A percentile compares a stretch with the other conserved stretches of the same genome.
Conservation (phyloP, 257 asterid genomes). For the Solanum sparsipilum region DNA sequence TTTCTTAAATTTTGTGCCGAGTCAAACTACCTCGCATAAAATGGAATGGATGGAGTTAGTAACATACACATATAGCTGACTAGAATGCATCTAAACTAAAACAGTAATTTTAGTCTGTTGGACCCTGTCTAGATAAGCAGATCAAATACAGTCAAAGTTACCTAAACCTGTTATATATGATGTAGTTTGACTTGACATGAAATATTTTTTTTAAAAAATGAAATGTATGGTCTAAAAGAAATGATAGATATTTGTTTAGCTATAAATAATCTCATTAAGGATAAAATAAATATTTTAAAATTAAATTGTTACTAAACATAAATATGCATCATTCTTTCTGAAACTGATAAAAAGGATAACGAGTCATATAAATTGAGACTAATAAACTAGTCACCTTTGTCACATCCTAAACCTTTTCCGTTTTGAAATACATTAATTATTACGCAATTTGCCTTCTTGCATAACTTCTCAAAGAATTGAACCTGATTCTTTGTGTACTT, state of each 20-base stretch:
- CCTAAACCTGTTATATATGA: no score
- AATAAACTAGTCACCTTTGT: neutral
- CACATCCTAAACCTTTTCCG: neutral
- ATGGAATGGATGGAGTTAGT: neutral
- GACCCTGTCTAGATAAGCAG: neutral
- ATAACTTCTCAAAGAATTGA: neutral
- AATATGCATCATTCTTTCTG: neutral
- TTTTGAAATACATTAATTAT: neutral
- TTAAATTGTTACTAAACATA: no score
- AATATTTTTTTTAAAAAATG: no score
- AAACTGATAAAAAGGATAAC: no score
- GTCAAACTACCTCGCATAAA: no score
- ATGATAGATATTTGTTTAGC: no score
- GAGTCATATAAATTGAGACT: neutral
- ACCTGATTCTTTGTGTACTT: neutral
- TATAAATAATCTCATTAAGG: neutral
- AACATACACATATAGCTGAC: neutral
- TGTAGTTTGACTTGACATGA: neutral
- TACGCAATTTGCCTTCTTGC: neutral
- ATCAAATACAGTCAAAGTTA: neutral
- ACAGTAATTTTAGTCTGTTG: neutral
- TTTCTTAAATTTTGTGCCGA: no score
- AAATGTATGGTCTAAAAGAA: neutral
- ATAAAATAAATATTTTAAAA: no score
- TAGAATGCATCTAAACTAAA: neutral